Percentiles rank a stretch among this genome's conserved stretches.
Conservation (phyloP, 2,329 filamentous ascomycete genomes). For the Aspergillus arachidicola region DNA sequence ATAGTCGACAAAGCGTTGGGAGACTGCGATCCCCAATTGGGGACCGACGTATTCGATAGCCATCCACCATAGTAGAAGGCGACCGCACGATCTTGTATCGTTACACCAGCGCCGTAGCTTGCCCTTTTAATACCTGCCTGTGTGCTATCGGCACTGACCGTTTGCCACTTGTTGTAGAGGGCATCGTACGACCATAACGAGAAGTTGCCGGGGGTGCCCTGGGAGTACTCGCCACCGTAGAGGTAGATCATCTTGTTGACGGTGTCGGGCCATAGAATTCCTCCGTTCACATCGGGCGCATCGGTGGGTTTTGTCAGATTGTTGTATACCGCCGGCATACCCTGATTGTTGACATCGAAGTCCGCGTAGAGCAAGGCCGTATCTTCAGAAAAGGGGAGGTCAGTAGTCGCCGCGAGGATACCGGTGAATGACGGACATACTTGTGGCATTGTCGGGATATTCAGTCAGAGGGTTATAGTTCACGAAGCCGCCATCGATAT, state of each 20-base stretch:
- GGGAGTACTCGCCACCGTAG: constrained; percentile 8
- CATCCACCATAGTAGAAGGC: constrained; percentile 11
- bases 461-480: constrained; percentile 9
- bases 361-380: constrained; percentile 5
- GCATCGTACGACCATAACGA: constrained; percentile 4
- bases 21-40: not conserved
- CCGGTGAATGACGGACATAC: not conserved
- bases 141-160: not conserved
- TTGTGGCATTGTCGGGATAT: constrained; percentile 5
- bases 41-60: constrained; percentile 1
- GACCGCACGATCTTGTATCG: constrained; percentile 1
- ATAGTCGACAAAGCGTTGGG: constrained; percentile 1
- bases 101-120: not conserved
- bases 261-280: constrained; percentile 11
- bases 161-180: not conserved
- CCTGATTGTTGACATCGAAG: constrained; percentile 11
- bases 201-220: not conserved
- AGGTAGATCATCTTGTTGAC: constrained; percentile 13
- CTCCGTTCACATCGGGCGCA: constrained; percentile 6
- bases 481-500: constrained; percentile 10
- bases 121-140: not conserved
- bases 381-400: not conserved
- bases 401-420: not conserved
- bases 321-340: constrained; percentile 6
- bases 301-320: constrained; percentile 9